phyloP scores from a whole-genome alignment of 805 yeast genomes.

The Komagataella pseudopastoris region DNA sequence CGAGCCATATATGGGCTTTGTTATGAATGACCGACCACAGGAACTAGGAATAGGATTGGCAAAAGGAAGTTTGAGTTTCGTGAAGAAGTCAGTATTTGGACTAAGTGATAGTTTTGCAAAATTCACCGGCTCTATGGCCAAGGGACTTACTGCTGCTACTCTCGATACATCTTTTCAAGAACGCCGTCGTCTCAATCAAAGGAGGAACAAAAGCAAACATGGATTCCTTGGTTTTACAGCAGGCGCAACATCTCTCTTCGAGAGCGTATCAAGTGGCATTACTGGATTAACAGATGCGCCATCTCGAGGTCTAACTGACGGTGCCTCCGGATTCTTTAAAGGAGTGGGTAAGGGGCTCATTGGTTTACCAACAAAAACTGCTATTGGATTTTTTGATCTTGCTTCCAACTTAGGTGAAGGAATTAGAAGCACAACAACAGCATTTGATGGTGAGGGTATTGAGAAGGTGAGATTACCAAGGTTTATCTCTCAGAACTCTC shows the following conservation, averaged over 20 bases:
- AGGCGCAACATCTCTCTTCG: constrained; percentile 84
- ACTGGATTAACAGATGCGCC: constrained; percentile 89
- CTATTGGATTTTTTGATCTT: constrained; percentile 86
- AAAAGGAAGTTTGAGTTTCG: constrained; percentile 87
- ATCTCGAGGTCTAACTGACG: constrained; percentile 73
- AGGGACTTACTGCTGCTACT: constrained; percentile 85
- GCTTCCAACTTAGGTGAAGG: constrained; percentile 93
- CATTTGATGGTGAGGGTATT: constrained; percentile 66
- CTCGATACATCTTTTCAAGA: constrained; percentile 80
- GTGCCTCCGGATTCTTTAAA: constrained; percentile 83
- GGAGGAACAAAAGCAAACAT: constrained; percentile 71
- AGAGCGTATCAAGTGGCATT: constrained; percentile 77
- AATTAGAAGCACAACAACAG: constrained; percentile 83
- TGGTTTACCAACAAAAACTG: constrained; percentile 93
- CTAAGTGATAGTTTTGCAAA: constrained; percentile 87
- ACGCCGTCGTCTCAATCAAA: constrained; percentile 57
- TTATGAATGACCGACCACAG: constrained; percentile 89
- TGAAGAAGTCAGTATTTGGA: constrained; percentile 91
- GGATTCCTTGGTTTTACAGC: constrained; percentile 73
- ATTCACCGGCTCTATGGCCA: constrained; percentile 87
- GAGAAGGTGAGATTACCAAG: constrained; percentile 78
- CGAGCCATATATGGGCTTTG: constrained; percentile 93
- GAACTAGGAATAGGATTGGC: constrained; percentile 93
- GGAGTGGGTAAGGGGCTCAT: constrained; percentile 93
- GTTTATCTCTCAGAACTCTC: constrained; percentile 52